A percentile compares a stretch with the other conserved stretches of the same genome.
These are phyloP conservation scores for Zymoseptoria brevis DNA, from an alignment of 2,329 filamentous ascomycete species.

Conservation along the genomic window DNA sequence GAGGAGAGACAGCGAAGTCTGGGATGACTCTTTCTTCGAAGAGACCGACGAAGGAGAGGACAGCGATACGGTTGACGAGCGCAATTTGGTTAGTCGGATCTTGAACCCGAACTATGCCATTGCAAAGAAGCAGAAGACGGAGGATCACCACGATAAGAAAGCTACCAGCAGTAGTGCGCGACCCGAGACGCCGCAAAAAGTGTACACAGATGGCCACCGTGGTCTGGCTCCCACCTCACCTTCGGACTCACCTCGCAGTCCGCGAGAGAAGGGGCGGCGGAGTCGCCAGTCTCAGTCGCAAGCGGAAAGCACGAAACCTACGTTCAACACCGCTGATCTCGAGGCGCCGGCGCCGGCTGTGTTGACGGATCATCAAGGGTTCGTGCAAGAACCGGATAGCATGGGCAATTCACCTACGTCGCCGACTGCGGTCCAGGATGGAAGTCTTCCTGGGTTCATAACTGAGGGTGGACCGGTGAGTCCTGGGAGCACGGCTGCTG, in stretches of 20 bases:
- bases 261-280: constrained; percentile 4
- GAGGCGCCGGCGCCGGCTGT: constrained; percentile 14
- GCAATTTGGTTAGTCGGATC: constrained; percentile 22
- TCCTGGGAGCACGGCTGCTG: constrained; percentile 14
- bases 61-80: constrained; percentile 33
- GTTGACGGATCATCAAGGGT: background rate
- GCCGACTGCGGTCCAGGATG: background rate
- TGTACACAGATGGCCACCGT: constrained; percentile 30
- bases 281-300: constrained; percentile 6
- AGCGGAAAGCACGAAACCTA: constrained; percentile 9
- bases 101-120: constrained; percentile 21
- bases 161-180: background rate
- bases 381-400: constrained; percentile 22
- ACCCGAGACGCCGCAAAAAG: background rate
- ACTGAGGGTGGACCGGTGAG: constrained; percentile 6
- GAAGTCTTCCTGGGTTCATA: constrained; percentile 3
- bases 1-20: constrained; percentile 37
- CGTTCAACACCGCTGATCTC: constrained; percentile 12
- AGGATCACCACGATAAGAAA: background rate
- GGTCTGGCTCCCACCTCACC: constrained; percentile 29
- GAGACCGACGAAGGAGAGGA: constrained; percentile 36
- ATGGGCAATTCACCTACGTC: background rate
- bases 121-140: constrained; percentile 18
- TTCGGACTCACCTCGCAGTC: constrained; percentile 3
- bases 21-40: constrained; percentile 45